A percentile compares a stretch with the other conserved stretches of the same genome.
Conservation (phyloP, 164 flowering plant genomes). For the Vitis rupestris region DNA sequence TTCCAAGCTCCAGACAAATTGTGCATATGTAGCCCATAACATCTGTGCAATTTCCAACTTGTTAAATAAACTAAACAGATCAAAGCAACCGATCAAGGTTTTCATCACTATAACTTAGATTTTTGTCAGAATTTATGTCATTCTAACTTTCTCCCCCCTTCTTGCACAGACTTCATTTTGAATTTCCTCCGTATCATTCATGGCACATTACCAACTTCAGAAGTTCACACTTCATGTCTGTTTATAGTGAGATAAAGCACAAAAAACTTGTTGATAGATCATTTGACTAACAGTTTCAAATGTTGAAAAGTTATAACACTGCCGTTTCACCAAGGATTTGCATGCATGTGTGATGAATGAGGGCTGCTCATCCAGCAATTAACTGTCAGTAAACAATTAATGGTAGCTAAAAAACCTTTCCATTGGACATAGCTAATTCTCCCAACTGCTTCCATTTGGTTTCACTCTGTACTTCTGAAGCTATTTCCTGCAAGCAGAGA, state of each 20-base stretch:
- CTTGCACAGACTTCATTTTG: not conserved
- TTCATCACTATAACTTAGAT: not conserved
- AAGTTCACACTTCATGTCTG: not conserved
- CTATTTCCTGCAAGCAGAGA: constrained; percentile 68
- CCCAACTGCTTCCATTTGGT: constrained; percentile 99
- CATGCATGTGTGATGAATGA: too few relatives aligned
- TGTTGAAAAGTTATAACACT: too few relatives aligned
- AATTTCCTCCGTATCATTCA: not conserved
- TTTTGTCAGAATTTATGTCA: not conserved
- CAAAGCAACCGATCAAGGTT: not conserved
- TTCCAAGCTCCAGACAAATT: too few relatives aligned
- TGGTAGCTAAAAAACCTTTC: constrained; percentile 53
- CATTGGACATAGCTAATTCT: constrained; percentile 92
- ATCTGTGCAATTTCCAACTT: not conserved
- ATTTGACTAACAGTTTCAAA: too few relatives aligned
- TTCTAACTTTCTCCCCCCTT: not conserved
- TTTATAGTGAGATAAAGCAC: too few relatives aligned
- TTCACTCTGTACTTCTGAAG: constrained; percentile 79
- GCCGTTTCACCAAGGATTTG: too few relatives aligned
- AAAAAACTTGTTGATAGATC: too few relatives aligned
- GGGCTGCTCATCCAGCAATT: too few relatives aligned
- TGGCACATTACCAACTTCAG: not conserved
- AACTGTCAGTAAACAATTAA: not conserved
- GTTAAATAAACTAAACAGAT: too few relatives aligned
- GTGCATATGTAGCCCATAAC: too few relatives aligned